Evolutionary conservation across 805 yeast genomes (phyloP), one percentile per base, ranked within the genome.

Genomic region (Kluyveromyces siamensis): DNA sequence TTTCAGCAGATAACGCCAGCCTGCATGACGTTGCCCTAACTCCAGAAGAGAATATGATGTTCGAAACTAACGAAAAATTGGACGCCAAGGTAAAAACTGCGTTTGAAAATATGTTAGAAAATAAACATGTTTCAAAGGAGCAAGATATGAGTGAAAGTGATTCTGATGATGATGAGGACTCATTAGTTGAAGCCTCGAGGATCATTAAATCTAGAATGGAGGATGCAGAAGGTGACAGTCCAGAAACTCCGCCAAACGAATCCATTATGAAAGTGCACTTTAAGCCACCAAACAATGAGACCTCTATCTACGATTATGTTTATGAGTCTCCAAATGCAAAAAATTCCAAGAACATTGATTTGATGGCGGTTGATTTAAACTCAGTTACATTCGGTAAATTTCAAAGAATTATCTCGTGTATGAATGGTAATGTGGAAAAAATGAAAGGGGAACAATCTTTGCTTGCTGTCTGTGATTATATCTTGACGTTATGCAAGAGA

Each of bases 301-400:
- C 27, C 18, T 43, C 45, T 8, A 43, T 43, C 9, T 43, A 43
- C 36, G 45, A 43, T 36, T 43, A 43, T 18, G 39, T 43, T 21
- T 43, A 43, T 43, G 45, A 43, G 16, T 43, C 45, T 2, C 45
- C 45, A n/a, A 43, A 43, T 21, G 45, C 45, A 7, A 43, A 43
- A 33, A 43, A 43, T 33, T 43, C 45, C 30, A 43, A 33, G 10
- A 43, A 43, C 16, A 43, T 43, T 8, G 45, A 43, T 35, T 36
- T 43, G 5, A 43, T 43, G 45, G 14, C 25, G 39, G 27, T 43
- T 16, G 45, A 43, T 33, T 16, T 38, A 7, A 43, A 35, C 25
- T 43, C 45, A 2, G 45, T 43, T 21, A 43, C 45, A 6, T 43
- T 43, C 33, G 45, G 45, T 2, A 43, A 43, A 19, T 19, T 33